Base-by-base conservation (phyloP, 257 asterid species). In the Schizonepeta tenuifolia region DNA sequence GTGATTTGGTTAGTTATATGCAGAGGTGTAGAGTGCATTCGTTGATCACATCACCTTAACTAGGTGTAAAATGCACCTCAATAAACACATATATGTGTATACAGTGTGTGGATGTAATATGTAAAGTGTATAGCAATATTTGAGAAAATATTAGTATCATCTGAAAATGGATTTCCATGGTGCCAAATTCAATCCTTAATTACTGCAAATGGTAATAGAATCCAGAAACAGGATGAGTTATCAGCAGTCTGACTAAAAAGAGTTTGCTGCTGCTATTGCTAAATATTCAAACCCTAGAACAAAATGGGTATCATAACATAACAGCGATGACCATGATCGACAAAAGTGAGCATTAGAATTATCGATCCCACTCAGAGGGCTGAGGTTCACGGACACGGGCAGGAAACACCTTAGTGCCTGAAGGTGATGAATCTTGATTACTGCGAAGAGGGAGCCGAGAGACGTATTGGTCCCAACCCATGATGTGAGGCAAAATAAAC, bases 401-500 rank as follows among this genome's bases (percentile, higher is more conserved):
- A 56, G 87, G 84, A 76, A 75, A 75, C 35, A 65, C 70, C 67
- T 49, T 51, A 26, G 85, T 22, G 17, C 36, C 36, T 31, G 36
- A 31, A 31, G 36, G 36, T 7, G 86, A 41, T 15, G 86, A 69
- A 65, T 59, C 80, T 59, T 75, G 82, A 71, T 12, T 75, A 44
- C 58, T 9, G 59, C 75, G 49, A 15, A 78, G 63, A 1, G 78
- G 79, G 70, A 68, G 79, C 81, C 62, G 86, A 77, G 65, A 67
- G 46, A 78, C 75, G 41, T 41, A 79, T 36, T 57, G 87, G 82
- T 89, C 91, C 98, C 98, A 93, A 69, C 98, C 98, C 91, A 93
- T 75, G 69, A 93, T 83, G 82, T 92, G 96, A 14, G 98, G 98
- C 85, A 93, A 81, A 50, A 97, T 97, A 85, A 87, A 93, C 98